phyloP scores from a whole-genome alignment of 2,329 filamentous ascomycete species.

The Emericellopsis cladophorae region DNA sequence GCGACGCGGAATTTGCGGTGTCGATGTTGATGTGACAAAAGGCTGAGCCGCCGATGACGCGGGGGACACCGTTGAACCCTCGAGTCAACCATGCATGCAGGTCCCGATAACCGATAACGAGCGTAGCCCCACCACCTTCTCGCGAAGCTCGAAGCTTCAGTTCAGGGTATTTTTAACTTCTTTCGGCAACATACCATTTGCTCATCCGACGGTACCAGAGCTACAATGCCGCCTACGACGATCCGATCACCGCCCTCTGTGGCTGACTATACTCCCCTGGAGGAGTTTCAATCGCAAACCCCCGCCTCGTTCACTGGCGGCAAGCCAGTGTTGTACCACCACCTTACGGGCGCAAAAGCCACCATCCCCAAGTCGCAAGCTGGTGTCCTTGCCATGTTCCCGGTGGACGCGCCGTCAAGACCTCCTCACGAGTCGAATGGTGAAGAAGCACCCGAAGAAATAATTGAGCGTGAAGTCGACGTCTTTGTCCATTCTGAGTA shows the following conservation, averaged over 20 bases:
- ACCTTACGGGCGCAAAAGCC: conserved; percentile 42
- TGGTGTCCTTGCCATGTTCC: conserved; percentile 40
- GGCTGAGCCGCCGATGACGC: too few relatives aligned
- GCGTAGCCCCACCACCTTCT: too few relatives aligned
- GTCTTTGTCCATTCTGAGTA: conserved; percentile 49
- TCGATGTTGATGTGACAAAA: too few relatives aligned
- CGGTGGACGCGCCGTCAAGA: conserved; percentile 21
- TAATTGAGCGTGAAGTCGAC: conserved; percentile 35
- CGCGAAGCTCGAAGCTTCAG: neutral
- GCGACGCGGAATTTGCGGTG: too few relatives aligned
- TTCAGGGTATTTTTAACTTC: neutral
- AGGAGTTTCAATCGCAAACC: conserved; percentile 60
- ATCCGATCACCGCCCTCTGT: conserved; percentile 43
- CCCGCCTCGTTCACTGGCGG: conserved; percentile 59
- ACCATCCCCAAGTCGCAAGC: conserved; percentile 42
- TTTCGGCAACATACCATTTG: neutral
- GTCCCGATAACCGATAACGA: too few relatives aligned
- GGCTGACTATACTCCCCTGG: conserved; percentile 49
- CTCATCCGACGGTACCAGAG: neutral
- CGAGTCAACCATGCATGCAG: too few relatives aligned
- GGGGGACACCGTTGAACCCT: too few relatives aligned
- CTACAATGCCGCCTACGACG: conserved; percentile 32
- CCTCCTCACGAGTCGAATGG: conserved; percentile 15
- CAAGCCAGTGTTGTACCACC: conserved; percentile 59
- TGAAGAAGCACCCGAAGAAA: conserved; percentile 14